A percentile compares a stretch with the other conserved stretches of the same genome.
Evolutionary conservation across 768 basidiomycete species (phyloP).

Genomic region (Rhodosporidiobolus odoratus): DNA sequence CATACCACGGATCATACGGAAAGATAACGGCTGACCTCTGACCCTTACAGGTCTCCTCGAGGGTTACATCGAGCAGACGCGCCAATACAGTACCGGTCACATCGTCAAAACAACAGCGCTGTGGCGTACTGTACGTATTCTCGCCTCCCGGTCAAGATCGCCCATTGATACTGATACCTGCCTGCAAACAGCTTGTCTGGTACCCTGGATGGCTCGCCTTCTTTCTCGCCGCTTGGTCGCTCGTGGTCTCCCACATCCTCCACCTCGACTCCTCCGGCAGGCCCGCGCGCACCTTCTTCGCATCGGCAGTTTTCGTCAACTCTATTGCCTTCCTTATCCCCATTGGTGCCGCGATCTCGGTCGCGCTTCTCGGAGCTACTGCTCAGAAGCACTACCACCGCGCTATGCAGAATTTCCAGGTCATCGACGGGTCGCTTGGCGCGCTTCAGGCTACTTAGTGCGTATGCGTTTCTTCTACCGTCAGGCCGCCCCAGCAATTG

Average conservation of each 20-base stretch:
- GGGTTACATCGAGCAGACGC: background rate
- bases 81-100: background rate
- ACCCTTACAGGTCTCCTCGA: background rate
- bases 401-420: background rate
- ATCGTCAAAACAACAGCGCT: background rate
- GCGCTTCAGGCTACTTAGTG: background rate
- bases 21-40: too few relatives aligned
- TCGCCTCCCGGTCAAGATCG: background rate
- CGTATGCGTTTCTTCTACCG: background rate
- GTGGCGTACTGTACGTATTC: background rate
- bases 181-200: background rate
- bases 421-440: background rate
- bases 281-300: conserved; percentile 7
- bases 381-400: background rate
- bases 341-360: background rate
- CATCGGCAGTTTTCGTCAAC: conserved; percentile 21
- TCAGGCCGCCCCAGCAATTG: too few relatives aligned
- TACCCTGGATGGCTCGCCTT: background rate
- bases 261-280: conserved; percentile 28
- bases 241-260: conserved; percentile 1
- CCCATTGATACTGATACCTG: background rate
- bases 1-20: too few relatives aligned
- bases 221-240: background rate
- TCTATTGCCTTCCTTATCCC: background rate
- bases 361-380: background rate